These are phyloP conservation scores for Asterella californica DNA, from an alignment of 225 moss, liverwort and hornwort species.

Conservation along the genomic window DNA sequence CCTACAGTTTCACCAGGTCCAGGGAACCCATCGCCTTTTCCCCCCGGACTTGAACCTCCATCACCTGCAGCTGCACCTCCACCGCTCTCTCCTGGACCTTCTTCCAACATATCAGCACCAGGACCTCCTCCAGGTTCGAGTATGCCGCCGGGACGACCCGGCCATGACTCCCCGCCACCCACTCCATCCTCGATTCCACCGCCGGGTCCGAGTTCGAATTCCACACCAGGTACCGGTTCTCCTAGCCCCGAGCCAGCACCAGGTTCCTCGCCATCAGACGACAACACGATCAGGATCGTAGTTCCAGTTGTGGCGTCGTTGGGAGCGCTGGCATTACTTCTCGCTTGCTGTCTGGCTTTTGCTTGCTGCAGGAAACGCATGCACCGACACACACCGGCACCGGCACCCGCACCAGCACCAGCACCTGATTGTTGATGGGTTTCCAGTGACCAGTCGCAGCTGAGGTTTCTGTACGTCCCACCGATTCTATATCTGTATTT, in stretches of 20 bases:
- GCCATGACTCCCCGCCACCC: background rate
- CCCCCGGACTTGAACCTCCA: background rate
- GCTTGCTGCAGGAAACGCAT: background rate
- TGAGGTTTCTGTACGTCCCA: background rate
- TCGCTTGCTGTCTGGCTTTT: background rate
- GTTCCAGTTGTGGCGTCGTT: background rate
- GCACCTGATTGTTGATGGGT: background rate
- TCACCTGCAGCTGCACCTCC: background rate
- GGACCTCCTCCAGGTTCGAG: background rate
- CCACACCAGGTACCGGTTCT: background rate
- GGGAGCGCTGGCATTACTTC: background rate
- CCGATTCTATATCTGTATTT: no score
- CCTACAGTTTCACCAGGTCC: background rate
- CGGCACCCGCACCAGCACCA: background rate
- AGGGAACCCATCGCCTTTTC: background rate
- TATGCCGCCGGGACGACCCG: background rate
- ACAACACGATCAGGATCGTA: background rate
- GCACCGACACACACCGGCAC: background rate
- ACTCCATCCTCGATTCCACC: background rate
- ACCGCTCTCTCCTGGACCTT: background rate
- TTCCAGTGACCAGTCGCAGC: background rate
- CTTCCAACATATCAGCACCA: background rate
- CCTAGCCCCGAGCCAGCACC: background rate
- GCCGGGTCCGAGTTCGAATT: background rate
- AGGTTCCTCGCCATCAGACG: background rate